These are phyloP conservation scores for Chlorella sp. DNA, from an alignment of 139 green algal species.

Conservation along the genomic window DNA sequence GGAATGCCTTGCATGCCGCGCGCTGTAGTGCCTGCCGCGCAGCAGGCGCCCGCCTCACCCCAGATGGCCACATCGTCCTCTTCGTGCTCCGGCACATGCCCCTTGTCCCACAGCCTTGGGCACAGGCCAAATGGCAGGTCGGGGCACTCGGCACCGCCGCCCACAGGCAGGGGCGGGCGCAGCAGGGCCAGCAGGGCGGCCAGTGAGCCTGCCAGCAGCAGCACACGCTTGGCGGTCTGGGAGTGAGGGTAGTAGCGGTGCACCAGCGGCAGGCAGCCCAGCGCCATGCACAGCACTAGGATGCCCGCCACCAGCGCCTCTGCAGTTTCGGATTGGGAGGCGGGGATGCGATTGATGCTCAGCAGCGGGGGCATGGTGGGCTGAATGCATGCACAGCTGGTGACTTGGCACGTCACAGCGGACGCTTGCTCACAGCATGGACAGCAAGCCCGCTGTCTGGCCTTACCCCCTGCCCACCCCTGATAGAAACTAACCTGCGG, in stretches of 20 bases:
- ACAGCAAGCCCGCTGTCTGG: no score
- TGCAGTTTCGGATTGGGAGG: not conserved
- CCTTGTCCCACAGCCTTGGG: constrained; percentile 90
- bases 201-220: constrained; percentile 46
- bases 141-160: constrained; percentile 78
- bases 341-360: no score
- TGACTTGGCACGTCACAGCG: no score
- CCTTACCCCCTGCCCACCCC: no score
- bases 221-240: constrained; percentile 24
- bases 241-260: constrained; percentile 48
- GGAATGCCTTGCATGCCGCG: no score
- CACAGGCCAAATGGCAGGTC: constrained; percentile 84
- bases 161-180: constrained; percentile 85
- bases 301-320: constrained; percentile 86
- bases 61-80: constrained; percentile 89
- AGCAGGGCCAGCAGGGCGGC: constrained; percentile 71
- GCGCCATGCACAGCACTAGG: constrained; percentile 60
- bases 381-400: no score
- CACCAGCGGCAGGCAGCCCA: constrained; percentile 77
- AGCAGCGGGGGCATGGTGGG: no score
- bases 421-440: no score
- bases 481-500: constrained; percentile 39
- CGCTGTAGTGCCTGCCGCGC: no score
- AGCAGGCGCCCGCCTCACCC: no score
- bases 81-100: constrained; percentile 85